Evolutionary conservation across 164 flowering plant genomes (phyloP).

Genomic region (grape (Vitis vinifera)): DNA sequence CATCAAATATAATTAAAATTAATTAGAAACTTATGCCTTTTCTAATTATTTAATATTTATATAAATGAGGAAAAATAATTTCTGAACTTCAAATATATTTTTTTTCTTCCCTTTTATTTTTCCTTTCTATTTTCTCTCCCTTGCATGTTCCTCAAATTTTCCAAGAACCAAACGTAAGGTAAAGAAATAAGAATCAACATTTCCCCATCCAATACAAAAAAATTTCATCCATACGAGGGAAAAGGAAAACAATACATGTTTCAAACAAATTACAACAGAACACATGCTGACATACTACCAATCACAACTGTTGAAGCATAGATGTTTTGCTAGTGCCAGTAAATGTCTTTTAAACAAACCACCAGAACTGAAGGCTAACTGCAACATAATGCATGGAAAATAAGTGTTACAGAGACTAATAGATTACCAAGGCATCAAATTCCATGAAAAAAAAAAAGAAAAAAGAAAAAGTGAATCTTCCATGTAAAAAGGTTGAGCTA

Average conservation of each 20-base stretch:
- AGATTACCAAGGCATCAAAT: not conserved
- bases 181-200: too few relatives aligned
- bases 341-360: not conserved
- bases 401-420: not conserved
- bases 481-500: not conserved
- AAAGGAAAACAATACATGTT: not conserved
- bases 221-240: not conserved
- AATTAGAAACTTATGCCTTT: too few relatives aligned
- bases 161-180: too few relatives aligned
- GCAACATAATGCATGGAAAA: not conserved
- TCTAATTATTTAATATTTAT: too few relatives aligned
- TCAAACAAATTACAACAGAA: not conserved
- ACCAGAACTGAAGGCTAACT: not conserved
- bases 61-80: too few relatives aligned
- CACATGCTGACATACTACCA: too few relatives aligned
- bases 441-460: too few relatives aligned
- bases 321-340: not conserved
- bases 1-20: too few relatives aligned
- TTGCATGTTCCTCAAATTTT: too few relatives aligned
- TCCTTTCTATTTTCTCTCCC: too few relatives aligned
- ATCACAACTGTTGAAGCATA: not conserved
- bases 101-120: too few relatives aligned
- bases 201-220: not conserved
- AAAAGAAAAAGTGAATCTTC: not conserved
- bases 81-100: too few relatives aligned